Conservation (phyloP, 2,329 filamentous ascomycete species). For the Colletotrichum eremochloae region DNA sequence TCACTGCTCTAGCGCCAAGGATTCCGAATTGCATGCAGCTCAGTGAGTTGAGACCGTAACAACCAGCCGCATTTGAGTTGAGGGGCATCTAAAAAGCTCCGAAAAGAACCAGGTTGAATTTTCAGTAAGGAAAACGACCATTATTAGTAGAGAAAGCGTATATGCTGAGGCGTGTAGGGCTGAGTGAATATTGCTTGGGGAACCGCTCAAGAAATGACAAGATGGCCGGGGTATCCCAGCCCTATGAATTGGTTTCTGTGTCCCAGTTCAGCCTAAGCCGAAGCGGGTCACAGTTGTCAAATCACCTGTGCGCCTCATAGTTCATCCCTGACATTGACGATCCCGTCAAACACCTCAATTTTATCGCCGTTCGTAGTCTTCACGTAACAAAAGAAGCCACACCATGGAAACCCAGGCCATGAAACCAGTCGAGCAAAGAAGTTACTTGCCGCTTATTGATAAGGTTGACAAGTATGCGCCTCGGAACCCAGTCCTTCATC, state of each 20-base stretch:
- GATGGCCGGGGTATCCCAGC: background rate
- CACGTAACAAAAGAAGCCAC: too few species aligned
- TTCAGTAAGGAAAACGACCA: accelerated
- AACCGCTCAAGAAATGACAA: background rate
- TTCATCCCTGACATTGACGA: background rate
- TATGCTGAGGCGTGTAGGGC: background rate
- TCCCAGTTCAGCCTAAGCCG: background rate
- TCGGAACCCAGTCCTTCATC: background rate
- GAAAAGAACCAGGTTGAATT: background rate
- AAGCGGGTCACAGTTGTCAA: background rate
- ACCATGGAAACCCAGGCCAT: background rate
- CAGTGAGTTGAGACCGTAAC: background rate
- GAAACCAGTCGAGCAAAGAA: background rate
- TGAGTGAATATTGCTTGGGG: background rate
- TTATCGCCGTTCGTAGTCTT: background rate
- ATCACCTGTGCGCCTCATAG: background rate
- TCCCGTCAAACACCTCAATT: background rate
- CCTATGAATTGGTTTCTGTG: background rate
- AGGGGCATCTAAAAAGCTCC: background rate
- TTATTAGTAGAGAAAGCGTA: background rate
- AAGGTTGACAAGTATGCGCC: constrained; percentile 58
- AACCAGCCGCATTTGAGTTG: background rate
- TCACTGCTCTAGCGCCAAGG: background rate
- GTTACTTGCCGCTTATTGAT: constrained; percentile 50
- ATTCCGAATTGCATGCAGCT: background rate